Base-by-base conservation (phyloP, 306 rosid species). In the Cicer pinnatifidum region DNA sequence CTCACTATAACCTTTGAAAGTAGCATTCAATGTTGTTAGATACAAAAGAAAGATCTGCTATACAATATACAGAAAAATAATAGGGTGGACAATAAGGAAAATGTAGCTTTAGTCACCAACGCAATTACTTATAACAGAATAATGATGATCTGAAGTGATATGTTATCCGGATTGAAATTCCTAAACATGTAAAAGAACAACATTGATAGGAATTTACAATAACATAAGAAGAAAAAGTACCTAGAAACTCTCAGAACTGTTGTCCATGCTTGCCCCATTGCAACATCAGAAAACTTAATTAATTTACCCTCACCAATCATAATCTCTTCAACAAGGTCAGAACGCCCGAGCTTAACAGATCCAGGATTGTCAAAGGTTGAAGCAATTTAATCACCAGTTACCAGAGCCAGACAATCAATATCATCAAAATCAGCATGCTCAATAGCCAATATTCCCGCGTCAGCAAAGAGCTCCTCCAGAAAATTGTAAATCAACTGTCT, bases 341-440 rank as follows among this genome's bases (percentile, higher is more conserved):
- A 94, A 38, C 84, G 89, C 45, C 97, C 98, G 82, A 91, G 95
- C 88, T 88, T 91, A 45, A 95, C 97, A 13, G 99, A 95, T 80
- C 92, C 97, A 0, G 97, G 97, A 62, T 92, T 95, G 88, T 95
- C 97, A 79, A 91, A 95, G 11, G 99, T 88, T 60, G 97, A 91
- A 9, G 97, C 97, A 85, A 95, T 95, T 60, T 95, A 96, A 78
- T 96, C 99, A 52, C 97, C 97, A 75, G 97, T 90, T 48, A 95
- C 99, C 63, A 95, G 77, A 33, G 90, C 97, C 81, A 91, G 77
- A 33, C 93, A 97, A 84, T 91, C 99, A 67, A 91, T 88, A 74
- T 96, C 99, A 83, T 90, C 99, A 80, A 95, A 91, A 88, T 91
- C 99, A 81, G 99, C 99, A 84, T 95, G 97, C 89, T 95, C 97